Evolutionary conservation across 345 rosid species (phyloP).

Genomic region (Angophora floribunda): DNA sequence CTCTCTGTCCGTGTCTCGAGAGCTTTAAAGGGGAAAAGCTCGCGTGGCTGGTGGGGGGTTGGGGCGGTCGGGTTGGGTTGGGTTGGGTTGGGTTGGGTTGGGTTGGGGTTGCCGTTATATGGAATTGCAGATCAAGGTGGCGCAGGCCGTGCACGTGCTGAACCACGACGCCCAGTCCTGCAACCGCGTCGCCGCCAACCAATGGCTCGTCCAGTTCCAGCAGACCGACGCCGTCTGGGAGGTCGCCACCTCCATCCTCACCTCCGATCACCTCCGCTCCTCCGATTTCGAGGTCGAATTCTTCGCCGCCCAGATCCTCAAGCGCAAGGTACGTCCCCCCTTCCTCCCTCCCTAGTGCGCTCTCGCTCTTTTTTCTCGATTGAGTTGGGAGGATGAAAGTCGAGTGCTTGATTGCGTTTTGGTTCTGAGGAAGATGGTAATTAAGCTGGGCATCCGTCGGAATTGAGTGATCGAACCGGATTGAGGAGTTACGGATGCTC

Average conservation of each 20-base stretch:
- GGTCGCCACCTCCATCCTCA: slow-evolving; percentile 82
- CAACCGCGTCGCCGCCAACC: slow-evolving; percentile 93
- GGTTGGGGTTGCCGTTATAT: not conserved
- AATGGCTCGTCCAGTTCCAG: slow-evolving; percentile 94
- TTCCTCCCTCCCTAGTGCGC: too few species aligned
- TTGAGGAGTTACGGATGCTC: not conserved
- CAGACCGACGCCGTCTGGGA: slow-evolving; percentile 90
- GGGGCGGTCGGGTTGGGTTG: not conserved
- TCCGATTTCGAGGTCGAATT: slow-evolving; percentile 73
- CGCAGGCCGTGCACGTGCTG: slow-evolving; percentile 81
- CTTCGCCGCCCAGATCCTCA: slow-evolving; percentile 95
- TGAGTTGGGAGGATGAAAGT: not conserved
- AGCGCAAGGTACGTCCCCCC: slow-evolving; percentile 55
- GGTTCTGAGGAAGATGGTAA: not conserved
- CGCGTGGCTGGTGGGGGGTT: not conserved
- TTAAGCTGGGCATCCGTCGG: not conserved
- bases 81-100: not conserved
- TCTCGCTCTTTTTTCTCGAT: not conserved
- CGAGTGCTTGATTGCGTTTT: not conserved
- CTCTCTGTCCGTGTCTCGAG: not conserved
- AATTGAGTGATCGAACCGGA: not conserved
- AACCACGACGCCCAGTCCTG: slow-evolving; percentile 88
- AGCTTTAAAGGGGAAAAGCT: not conserved
- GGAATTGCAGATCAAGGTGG: slow-evolving; percentile 85
- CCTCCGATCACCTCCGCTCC: slow-evolving; percentile 40